Base-by-base conservation (phyloP, 208 protist species). In the Crithidia expoeki region DNA sequence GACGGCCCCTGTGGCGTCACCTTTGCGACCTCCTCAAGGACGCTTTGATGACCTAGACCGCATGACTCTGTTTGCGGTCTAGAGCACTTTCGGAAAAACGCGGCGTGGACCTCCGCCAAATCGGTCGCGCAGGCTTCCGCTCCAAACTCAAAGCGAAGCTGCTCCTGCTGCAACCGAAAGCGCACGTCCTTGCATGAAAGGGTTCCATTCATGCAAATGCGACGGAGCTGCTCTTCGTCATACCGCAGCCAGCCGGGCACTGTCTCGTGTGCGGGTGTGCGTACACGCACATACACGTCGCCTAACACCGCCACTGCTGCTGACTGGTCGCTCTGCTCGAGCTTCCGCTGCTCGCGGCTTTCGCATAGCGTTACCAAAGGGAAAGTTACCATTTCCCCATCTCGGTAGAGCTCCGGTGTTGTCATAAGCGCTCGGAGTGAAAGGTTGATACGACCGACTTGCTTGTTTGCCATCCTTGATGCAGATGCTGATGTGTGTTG, bases 281-380 rank as follows among this genome's bases (percentile, higher is more conserved):
- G 76, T 19, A 85, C 74, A 32, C 72, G 58, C 30, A 89, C 60
- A 27, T 60, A 56, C 38, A 84, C 63, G 23, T 53, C 47, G 0
- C 79, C 79, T 32, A 84, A 21, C 12, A 85, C 46, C 3, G 46
- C 65, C 25, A 16, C 21, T 30, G 34, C 63, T 59, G 0, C 80
- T 17, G 0, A 60, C n/a, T 46, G 3, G 32, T n/a, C n/a, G n/a
- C n/a, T n/a, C n/a, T n/a, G n/a, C n/a, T n/a, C n/a, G n/a, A n/a
- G n/a, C n/a, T n/a, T n/a, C n/a, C n/a, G n/a, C n/a, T n/a, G n/a
- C n/a, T n/a, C n/a, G n/a, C n/a, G n/a, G n/a, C n/a, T n/a, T n/a
- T n/a, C n/a, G n/a, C n/a, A n/a, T n/a, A n/a, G 33, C 50, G 68
- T 38, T 0, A 87, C 68, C 11, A 90, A 32, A 2, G 85, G 81